Evolutionary conservation across 768 basidiomycete genomes (phyloP).

Genomic region (Royoungia palumana): DNA sequence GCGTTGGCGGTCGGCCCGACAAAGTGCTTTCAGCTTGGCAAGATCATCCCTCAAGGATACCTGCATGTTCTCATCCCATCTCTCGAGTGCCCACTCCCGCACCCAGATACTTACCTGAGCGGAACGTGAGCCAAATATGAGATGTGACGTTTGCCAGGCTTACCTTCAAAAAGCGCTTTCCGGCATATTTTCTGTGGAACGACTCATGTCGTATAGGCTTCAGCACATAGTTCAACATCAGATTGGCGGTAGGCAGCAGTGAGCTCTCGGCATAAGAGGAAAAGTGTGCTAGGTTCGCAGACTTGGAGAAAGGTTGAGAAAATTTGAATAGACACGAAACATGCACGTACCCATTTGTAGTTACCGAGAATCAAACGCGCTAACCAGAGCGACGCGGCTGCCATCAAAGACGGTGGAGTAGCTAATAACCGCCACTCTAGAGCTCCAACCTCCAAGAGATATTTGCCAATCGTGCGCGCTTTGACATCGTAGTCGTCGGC

Average conservation of each 20-base stretch:
- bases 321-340: background rate
- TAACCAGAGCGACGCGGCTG: slow-evolving; percentile 85
- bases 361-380: slow-evolving; percentile 75
- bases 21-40: slow-evolving; percentile 28
- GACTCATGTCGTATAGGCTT: slow-evolving; percentile 68
- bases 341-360: slow-evolving; percentile 75
- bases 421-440: slow-evolving; percentile 78
- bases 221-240: slow-evolving; percentile 87
- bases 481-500: slow-evolving; percentile 89
- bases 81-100: slow-evolving; percentile 77
- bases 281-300: slow-evolving; percentile 82
- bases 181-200: slow-evolving; percentile 86
- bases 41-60: slow-evolving; percentile 62
- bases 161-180: slow-evolving; percentile 82
- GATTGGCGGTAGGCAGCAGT: slow-evolving; percentile 73
- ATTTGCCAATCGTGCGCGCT: slow-evolving; percentile 85
- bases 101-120: slow-evolving; percentile 77
- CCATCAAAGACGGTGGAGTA: slow-evolving; percentile 71
- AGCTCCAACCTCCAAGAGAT: slow-evolving; percentile 81
- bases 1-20: slow-evolving; percentile 18
- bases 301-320: slow-evolving; percentile 42
- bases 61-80: slow-evolving; percentile 62
- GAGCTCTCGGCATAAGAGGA: slow-evolving; percentile 80
- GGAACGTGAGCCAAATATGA: background rate
- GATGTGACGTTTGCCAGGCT: slow-evolving; percentile 5